Conservation (phyloP, 108 stramenopile species). For the Nitzschia sp. region DNA sequence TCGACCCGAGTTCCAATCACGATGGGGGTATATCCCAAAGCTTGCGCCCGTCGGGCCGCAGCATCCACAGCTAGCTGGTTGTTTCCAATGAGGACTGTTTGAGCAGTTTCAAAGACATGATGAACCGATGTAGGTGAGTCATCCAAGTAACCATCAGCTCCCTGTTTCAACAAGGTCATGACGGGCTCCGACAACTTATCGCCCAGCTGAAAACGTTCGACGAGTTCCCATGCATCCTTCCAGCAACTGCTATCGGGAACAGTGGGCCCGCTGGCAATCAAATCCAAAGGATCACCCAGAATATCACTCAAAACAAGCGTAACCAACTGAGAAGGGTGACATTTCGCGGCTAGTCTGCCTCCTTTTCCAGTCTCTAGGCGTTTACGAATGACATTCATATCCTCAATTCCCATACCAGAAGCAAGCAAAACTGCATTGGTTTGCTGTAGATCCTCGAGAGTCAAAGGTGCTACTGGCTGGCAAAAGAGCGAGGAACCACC, state of each 20-base stretch:
- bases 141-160: conserved; percentile 36
- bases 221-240: conserved; percentile 58
- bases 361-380: conserved; percentile 79
- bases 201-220: conserved; percentile 49
- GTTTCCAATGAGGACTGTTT: conserved; percentile 77
- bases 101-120: conserved; percentile 42
- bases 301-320: conserved; percentile 65
- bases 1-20: conserved; percentile 72
- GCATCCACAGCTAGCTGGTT: conserved; percentile 74
- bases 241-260: conserved; percentile 69
- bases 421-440: conserved; percentile 60
- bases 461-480: conserved; percentile 55
- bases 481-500: conserved; percentile 85
- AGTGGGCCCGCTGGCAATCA: conserved; percentile 87
- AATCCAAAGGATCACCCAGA: conserved; percentile 86
- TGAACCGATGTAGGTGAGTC: conserved; percentile 55
- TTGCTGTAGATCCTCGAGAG: conserved; percentile 58
- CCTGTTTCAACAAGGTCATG: conserved; percentile 29
- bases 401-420: conserved; percentile 78
- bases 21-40: conserved; percentile 71
- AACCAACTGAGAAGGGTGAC: conserved; percentile 59
- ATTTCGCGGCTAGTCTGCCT: conserved; percentile 57
- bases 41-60: conserved; percentile 61
- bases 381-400: conserved; percentile 85
- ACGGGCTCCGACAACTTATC: conserved; percentile 29